These are phyloP conservation scores for Groenewaldozyma tartarivorans DNA, from an alignment of 805 yeast genomes.

Conservation along the genomic window DNA sequence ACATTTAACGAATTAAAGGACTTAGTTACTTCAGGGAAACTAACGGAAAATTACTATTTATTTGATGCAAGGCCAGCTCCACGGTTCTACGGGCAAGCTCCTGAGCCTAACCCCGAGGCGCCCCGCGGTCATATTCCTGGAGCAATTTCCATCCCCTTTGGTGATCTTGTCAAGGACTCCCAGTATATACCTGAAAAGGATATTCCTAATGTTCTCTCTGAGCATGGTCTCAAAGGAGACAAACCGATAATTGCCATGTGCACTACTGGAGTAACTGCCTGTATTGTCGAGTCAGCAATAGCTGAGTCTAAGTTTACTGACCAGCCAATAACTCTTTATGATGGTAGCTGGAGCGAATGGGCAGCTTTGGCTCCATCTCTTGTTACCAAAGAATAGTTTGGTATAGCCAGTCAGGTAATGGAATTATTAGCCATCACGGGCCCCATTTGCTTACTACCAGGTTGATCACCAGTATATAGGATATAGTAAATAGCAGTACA, in stretches of 20 bases:
- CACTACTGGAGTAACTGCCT: constrained; percentile 95
- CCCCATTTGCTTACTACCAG: too few species aligned
- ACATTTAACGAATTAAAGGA: constrained; percentile 56
- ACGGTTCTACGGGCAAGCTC: constrained; percentile 68
- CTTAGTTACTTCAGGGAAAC: constrained; percentile 40
- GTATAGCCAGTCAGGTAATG: too few species aligned
- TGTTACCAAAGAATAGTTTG: background rate
- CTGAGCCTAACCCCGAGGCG: constrained; percentile 85
- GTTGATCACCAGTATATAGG: too few species aligned
- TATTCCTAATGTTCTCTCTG: constrained; percentile 38
- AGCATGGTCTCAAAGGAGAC: constrained; percentile 26
- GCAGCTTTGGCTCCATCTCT: constrained; percentile 55
- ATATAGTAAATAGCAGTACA: too few species aligned
- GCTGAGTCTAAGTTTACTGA: constrained; percentile 37
- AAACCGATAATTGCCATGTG: constrained; percentile 81
- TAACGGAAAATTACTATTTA: constrained; percentile 29
- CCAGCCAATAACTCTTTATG: constrained; percentile 40
- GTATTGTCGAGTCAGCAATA: constrained; percentile 70
- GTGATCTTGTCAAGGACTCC: constrained; percentile 43
- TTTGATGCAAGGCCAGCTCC: constrained; percentile 76
- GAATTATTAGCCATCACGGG: too few species aligned
- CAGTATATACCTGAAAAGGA: constrained; percentile 40
- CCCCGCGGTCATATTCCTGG: constrained; percentile 87
- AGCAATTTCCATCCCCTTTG: constrained; percentile 67
- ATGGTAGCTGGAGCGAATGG: constrained; percentile 67